Evolutionary conservation across 352 stramenopile genomes (phyloP).

Genomic region (Peronospora belbahrii): DNA sequence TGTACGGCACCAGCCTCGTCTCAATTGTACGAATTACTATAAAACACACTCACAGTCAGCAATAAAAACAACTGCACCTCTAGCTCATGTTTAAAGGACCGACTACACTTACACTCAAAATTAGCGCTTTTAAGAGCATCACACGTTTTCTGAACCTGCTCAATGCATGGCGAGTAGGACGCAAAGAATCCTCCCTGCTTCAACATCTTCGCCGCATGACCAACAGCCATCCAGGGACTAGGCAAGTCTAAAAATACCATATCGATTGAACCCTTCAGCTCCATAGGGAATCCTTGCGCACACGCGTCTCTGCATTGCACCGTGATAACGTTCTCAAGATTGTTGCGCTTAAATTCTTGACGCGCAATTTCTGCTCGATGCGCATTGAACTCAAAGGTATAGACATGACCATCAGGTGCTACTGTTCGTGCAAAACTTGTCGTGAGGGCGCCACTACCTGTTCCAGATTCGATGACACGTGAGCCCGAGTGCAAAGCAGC

Average conservation of each 20-base stretch:
- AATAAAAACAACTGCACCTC: background rate
- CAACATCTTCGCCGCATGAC: conserved; percentile 88
- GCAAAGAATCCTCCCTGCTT: conserved; percentile 90
- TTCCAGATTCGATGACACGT: conserved; percentile 89
- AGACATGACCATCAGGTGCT: conserved; percentile 85
- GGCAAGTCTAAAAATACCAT: conserved; percentile 97
- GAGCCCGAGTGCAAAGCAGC: conserved; percentile 88
- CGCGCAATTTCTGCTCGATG: conserved; percentile 86
- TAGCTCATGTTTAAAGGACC: background rate
- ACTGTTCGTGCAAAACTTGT: conserved; percentile 89
- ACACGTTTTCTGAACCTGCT: conserved; percentile 94
- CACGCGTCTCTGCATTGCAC: conserved; percentile 95
- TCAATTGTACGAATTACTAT: conserved; percentile 87
- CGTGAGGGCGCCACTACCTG: conserved; percentile 89
- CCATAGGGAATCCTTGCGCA: conserved; percentile 71
- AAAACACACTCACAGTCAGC: conserved; percentile 4
- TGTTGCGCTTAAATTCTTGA: conserved; percentile 92
- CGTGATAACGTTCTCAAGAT: conserved; percentile 86
- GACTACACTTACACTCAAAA: conserved; percentile 79
- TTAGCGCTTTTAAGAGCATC: conserved; percentile 59
- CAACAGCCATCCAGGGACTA: conserved; percentile 94
- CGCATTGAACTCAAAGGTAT: conserved; percentile 98
- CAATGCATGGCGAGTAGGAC: conserved; percentile 98
- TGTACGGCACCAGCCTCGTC: conserved; percentile 87
- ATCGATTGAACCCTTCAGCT: conserved; percentile 78